phyloP scores from a whole-genome alignment of 257 asterid genomes.

The Capsicum baccatum region DNA sequence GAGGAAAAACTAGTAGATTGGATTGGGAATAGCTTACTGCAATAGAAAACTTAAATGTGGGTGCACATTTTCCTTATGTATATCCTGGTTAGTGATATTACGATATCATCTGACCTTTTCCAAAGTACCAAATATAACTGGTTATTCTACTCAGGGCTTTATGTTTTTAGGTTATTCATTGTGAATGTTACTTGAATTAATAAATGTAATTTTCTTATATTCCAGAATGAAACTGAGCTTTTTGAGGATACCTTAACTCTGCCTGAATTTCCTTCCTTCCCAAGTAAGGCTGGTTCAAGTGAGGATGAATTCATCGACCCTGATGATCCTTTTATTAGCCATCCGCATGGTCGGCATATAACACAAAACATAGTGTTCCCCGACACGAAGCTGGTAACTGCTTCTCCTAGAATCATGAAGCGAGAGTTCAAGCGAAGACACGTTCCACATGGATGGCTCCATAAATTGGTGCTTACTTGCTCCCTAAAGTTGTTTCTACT shows the following conservation, averaged over 20 bases:
- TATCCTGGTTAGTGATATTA: background rate
- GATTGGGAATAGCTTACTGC: constrained; percentile 19
- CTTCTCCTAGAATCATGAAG: constrained; percentile 58
- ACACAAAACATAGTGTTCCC: constrained; percentile 55
- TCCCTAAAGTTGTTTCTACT: background rate
- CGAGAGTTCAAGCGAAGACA: constrained; percentile 65
- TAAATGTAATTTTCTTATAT: constrained; percentile 12
- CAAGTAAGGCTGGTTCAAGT: constrained; percentile 85
- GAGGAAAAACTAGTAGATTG: background rate
- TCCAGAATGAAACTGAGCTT: constrained; percentile 91
- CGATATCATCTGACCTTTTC: background rate
- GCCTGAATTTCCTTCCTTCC: constrained; percentile 84
- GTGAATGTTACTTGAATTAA: background rate
- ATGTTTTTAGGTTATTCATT: constrained; percentile 13
- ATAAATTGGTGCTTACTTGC: constrained; percentile 61
- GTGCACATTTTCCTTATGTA: background rate
- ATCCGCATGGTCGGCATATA: constrained; percentile 52
- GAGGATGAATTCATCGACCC: constrained; percentile 94
- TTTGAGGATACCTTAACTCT: constrained; percentile 84
- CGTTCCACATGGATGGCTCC: constrained; percentile 75
- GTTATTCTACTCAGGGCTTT: background rate
- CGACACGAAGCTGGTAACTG: constrained; percentile 61
- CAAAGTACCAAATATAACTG: constrained; percentile 13
- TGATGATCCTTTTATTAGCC: constrained; percentile 75
- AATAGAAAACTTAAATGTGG: background rate